Evolutionary conservation across 768 basidiomycete species (phyloP).

Genomic region (Kwoniella newhampshirensis): DNA sequence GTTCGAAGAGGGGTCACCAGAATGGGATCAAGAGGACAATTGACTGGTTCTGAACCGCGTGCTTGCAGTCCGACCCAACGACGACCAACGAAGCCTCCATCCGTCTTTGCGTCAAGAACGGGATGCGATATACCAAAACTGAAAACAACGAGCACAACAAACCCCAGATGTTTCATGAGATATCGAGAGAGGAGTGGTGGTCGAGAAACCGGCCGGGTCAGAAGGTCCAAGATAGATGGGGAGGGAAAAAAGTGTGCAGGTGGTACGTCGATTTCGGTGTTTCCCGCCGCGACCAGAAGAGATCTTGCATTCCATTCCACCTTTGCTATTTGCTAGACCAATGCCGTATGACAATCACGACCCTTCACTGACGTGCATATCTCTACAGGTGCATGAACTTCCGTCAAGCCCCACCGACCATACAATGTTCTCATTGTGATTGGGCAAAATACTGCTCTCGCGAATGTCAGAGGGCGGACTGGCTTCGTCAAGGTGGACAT

Average conservation of each 20-base stretch:
- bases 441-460: slow-evolving; percentile 49
- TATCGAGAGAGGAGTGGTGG: slow-evolving; percentile 42
- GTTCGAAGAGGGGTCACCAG: too few relatives aligned
- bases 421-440: slow-evolving; percentile 30
- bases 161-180: slow-evolving; percentile 40
- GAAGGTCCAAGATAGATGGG: slow-evolving; percentile 29
- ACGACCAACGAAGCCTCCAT: slow-evolving; percentile 40
- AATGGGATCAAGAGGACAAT: too few relatives aligned
- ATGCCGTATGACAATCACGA: too few relatives aligned
- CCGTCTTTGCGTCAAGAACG: slow-evolving; percentile 32
- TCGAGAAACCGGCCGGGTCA: slow-evolving; percentile 21
- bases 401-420: slow-evolving; percentile 12
- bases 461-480: slow-evolving; percentile 48
- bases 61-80: slow-evolving; percentile 38
- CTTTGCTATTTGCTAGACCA: too few relatives aligned
- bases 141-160: slow-evolving; percentile 26
- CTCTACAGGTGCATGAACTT: slow-evolving; percentile 42
- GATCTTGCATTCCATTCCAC: too few relatives aligned
- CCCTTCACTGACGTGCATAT: too few relatives aligned
- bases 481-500: slow-evolving; percentile 39
- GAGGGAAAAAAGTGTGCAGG: slow-evolving; percentile 39
- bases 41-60: background rate
- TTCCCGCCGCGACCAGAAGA: too few relatives aligned
- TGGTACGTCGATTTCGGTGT: slow-evolving; percentile 46
- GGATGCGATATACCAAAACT: slow-evolving; percentile 29